Percentiles rank a stretch among this genome's conserved stretches.
Conservation (phyloP, 306 rosid genomes). For the Medicago ruthenica region DNA sequence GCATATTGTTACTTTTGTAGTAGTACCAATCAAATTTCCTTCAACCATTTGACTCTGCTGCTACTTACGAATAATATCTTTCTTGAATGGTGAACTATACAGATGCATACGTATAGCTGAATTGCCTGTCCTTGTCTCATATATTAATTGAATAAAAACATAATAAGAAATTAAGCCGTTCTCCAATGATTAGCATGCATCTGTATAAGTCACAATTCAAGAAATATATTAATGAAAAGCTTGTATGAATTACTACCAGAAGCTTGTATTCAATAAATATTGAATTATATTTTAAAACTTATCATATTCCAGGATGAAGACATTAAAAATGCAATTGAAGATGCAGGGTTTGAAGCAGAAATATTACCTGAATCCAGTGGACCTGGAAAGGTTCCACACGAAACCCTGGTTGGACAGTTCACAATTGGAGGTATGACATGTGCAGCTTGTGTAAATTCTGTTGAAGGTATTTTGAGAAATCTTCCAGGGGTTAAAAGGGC, state of each 20-base stretch:
- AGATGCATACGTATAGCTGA: constrained; percentile 15
- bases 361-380: constrained; percentile 76
- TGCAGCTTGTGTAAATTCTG: constrained; percentile 98
- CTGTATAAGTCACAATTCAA: no score
- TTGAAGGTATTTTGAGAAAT: constrained; percentile 81
- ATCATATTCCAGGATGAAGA: constrained; percentile 73
- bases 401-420: constrained; percentile 82
- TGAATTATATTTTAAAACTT: constrained; percentile 40
- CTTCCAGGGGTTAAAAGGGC: constrained; percentile 91
- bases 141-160: constrained; percentile 21
- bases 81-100: constrained; percentile 14
- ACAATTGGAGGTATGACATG: constrained; percentile 97
- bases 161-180: neutral
- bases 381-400: constrained; percentile 60
- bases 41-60: no score
- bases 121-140: neutral
- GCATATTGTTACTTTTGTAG: constrained; percentile 14
- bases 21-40: no score
- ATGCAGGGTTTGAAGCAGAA: constrained; percentile 97
- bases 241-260: neutral
- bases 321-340: constrained; percentile 88
- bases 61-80: no score
- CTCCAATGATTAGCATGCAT: constrained; percentile 11
- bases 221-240: no score
- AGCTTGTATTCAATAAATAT: constrained; percentile 35